phyloP scores from a whole-genome alignment of 352 stramenopile species.

The Thalassiosira livingstoniorum region DNA sequence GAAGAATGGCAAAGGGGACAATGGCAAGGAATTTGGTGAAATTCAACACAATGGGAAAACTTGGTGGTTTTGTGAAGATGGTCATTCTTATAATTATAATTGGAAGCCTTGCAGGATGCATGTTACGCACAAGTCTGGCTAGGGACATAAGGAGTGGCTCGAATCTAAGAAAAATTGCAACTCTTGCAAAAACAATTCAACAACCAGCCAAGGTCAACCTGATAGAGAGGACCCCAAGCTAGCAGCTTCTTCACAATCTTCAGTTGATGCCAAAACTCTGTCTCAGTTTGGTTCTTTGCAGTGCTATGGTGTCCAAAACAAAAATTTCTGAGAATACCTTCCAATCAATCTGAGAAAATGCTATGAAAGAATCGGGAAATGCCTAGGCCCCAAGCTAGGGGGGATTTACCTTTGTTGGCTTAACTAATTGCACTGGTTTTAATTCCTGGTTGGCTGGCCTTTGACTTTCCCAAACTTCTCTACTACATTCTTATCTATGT shows the following conservation, averaged over 20 bases:
- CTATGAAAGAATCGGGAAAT: conserved; percentile 10
- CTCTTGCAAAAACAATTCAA: neutral
- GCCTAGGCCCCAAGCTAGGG: conserved; percentile 12
- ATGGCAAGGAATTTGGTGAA: neutral
- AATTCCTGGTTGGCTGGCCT: too few species aligned
- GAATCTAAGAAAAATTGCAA: neutral
- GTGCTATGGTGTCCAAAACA: neutral
- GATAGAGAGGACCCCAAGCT: neutral
- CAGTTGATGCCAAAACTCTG: conserved; percentile 13
- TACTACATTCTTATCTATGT: too few species aligned
- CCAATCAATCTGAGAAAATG: conserved; percentile 18
- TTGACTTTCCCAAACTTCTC: too few species aligned
- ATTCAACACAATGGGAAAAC: neutral
- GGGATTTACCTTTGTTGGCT: neutral
- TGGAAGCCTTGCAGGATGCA: conserved; percentile 15
- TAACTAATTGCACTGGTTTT: too few species aligned
- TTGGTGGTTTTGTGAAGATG: conserved; percentile 20
- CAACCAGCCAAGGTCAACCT: neutral
- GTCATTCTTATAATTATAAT: conserved; percentile 1
- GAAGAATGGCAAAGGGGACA: conserved; percentile 17
- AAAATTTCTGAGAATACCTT: conserved; percentile 22
- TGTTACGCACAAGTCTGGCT: conserved; percentile 4
- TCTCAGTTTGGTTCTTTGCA: neutral
- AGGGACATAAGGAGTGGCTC: conserved; percentile 22
- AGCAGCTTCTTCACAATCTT: neutral